Evolutionary conservation across 208 protist species (phyloP).

Genomic region (Leishmania tarentolae): DNA sequence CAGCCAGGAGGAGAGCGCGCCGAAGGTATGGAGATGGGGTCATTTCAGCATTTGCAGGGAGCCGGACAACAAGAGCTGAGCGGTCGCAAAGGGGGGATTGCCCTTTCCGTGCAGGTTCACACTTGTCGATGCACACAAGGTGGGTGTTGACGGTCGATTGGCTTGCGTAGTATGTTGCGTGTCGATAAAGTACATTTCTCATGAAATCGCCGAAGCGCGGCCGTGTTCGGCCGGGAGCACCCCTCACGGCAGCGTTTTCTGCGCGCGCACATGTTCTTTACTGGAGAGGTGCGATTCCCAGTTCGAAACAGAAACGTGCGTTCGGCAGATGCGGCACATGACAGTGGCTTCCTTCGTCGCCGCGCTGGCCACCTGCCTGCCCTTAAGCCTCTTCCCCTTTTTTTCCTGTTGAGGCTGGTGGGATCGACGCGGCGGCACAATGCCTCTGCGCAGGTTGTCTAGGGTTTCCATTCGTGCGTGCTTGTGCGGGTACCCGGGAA

Average conservation of each 20-base stretch:
- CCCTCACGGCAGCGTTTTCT: constrained; percentile 1
- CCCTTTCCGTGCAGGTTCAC: not conserved
- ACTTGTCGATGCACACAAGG: too few relatives aligned
- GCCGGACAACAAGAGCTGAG: too few relatives aligned
- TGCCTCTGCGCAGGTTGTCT: constrained; percentile 48
- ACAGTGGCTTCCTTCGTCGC: constrained; percentile 40
- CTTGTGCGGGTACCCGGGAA: constrained; percentile 74
- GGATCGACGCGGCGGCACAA: constrained; percentile 58
- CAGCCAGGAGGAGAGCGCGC: not conserved
- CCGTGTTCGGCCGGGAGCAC: not conserved
- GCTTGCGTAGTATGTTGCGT: not conserved
- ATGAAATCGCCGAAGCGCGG: not conserved
- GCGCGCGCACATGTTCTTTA: constrained; percentile 27
- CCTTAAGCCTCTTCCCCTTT: not conserved
- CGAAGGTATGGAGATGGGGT: not conserved
- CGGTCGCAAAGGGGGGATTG: not conserved
- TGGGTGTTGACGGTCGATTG: not conserved
- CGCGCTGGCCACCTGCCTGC: constrained; percentile 3
- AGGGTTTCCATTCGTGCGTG: constrained; percentile 77
- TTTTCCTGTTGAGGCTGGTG: constrained; percentile 11
- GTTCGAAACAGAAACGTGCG: constrained; percentile 43
- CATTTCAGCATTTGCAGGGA: not conserved
- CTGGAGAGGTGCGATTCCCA: constrained; percentile 57
- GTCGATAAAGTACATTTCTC: not conserved
- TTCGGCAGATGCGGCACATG: constrained; percentile 76